A percentile compares a stretch with the other conserved stretches of the same genome.
phyloP scores from a whole-genome alignment of 352 stramenopile genomes.

The Globisporangium nagaii region DNA sequence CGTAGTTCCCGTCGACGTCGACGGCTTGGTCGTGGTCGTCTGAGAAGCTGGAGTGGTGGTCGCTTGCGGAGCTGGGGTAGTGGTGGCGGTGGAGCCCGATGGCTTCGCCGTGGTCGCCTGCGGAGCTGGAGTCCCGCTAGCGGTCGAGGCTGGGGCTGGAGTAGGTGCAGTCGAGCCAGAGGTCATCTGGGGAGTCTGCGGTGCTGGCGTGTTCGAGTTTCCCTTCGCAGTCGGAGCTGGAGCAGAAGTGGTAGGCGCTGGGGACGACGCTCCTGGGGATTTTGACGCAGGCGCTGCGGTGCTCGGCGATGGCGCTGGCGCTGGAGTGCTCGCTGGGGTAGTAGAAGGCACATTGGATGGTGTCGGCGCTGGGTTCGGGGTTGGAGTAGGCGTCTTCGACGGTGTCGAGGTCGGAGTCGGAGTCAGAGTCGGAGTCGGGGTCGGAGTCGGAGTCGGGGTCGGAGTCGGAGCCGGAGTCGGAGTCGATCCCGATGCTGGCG shows the following conservation, averaged over 20 bases:
- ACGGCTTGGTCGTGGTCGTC: not conserved
- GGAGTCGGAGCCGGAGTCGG: conserved; percentile 6
- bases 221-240: not conserved
- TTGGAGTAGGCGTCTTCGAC: not conserved
- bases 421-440: not conserved
- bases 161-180: not conserved
- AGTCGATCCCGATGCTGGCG: not conserved
- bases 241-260: not conserved
- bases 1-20: not conserved
- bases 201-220: not conserved
- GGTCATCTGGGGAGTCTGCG: not conserved
- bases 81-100: not conserved
- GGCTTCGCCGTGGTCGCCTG: not conserved
- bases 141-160: not conserved
- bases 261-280: not conserved
- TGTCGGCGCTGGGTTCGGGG: not conserved
- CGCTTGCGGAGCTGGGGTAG: not conserved
- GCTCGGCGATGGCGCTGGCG: not conserved
- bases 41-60: not conserved
- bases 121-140: not conserved
- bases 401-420: not conserved
- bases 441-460: conserved; percentile 3
- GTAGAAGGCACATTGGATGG: not conserved
- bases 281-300: conserved; percentile 4
- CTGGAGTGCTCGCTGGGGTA: not conserved